These are phyloP conservation scores for Nicotiana rustica DNA, from an alignment of 305 asterid genomes.

Conservation along the genomic window DNA sequence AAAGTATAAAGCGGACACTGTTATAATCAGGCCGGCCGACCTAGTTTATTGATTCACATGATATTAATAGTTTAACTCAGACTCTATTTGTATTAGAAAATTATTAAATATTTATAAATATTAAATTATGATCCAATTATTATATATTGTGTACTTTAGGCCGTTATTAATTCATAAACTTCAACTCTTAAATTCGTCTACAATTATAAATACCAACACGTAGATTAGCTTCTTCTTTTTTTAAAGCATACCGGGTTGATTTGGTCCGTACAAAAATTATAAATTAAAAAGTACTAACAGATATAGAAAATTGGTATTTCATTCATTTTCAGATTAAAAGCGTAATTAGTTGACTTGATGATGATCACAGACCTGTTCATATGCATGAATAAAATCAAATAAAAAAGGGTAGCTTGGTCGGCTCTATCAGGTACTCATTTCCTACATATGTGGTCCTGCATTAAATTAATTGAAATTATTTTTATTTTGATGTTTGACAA, in stretches of 20 bases:
- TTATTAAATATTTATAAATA: too few species aligned
- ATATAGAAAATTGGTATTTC: neutral
- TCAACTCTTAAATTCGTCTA: too few species aligned
- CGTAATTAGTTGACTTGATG: slow-evolving; percentile 6
- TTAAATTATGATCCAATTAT: too few species aligned
- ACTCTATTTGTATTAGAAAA: too few species aligned
- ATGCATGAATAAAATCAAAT: neutral
- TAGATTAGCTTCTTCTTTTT: neutral
- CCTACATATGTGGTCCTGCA: neutral
- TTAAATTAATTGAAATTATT: neutral
- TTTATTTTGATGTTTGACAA: neutral
- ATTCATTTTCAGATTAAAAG: neutral
- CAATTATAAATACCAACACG: neutral
- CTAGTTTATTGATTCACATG: too few species aligned
- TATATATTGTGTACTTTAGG: too few species aligned
- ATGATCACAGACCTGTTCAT: neutral
- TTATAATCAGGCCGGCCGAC: neutral
- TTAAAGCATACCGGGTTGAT: neutral
- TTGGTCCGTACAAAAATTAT: neutral
- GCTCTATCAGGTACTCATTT: neutral
- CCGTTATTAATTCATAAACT: too few species aligned
- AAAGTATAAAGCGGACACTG: slow-evolving; percentile 5
- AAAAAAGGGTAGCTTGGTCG: neutral
- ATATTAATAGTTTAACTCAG: too few species aligned
- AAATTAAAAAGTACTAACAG: neutral